Base-by-base conservation (phyloP, 78 protist species). In the Reticulomyxa filosa region DNA sequence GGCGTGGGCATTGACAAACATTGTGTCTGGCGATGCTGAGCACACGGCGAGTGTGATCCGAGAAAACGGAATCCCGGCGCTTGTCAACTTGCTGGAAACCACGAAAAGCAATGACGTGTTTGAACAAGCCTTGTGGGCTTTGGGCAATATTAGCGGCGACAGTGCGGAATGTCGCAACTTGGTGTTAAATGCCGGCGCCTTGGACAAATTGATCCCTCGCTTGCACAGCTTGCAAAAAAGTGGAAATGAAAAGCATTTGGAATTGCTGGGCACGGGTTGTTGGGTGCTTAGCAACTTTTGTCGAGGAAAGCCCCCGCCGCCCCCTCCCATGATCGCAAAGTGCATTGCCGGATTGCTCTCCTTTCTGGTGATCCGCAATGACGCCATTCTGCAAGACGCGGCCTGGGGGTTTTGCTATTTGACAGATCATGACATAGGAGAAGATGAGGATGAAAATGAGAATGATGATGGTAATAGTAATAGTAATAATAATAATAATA, bases 61-160 rank as follows among this genome's bases (percentile, higher is more conserved):
- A 4, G 42, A 39, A 38, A 83, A 82, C 13, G 92, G 92, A 25
- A 83, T 92, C 20, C 89, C 90, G 37, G 48, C 51, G 33, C 80
- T 92, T 48, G 80, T 90, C 38, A 61, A 62, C 46, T 75, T 92
- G 42, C 78, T 92, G 38, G 11, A 27, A 20, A 70, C 83, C 36
- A 69, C 65, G n/a, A 38, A 36, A 64, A 80, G 68, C 32, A 90
- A 90, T 27, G 90, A 87, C 25, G 56, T 17, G 50, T 42, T n/a
- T 42, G 59, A 55, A 8, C 59, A 55, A 79, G 82, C 90, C 57
- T 77, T 88, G 17, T 93, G 98, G 98, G 93, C 92, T 3, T 75
- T 93, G 0, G 98, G 98, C 46, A 93, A 93, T 83, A 90, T 93
- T 36, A 94, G 97, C 3, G 98, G 98, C 46, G 98, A 93, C 70